These are phyloP conservation scores for Torulaspora maleeae DNA, from an alignment of 805 yeast genomes.

Conservation along the genomic window DNA sequence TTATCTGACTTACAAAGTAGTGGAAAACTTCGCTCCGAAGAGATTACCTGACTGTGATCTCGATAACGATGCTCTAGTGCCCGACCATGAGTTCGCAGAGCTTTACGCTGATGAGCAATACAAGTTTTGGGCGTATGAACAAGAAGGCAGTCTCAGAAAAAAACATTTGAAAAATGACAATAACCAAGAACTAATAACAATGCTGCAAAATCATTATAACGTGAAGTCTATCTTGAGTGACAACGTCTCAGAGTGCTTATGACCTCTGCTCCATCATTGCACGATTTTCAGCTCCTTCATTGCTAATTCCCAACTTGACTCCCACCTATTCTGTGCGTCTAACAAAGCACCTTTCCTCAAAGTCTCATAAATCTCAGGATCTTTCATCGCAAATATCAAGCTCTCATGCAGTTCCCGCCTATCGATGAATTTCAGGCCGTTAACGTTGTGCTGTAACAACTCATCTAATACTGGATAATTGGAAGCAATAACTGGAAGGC, in stretches of 20 bases:
- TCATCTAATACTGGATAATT: conserved; percentile 74
- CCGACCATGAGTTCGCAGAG: conserved; percentile 47
- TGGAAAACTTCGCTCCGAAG: conserved; percentile 9
- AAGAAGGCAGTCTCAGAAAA: conserved; percentile 32
- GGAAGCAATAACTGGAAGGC: conserved; percentile 82
- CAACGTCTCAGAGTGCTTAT: neutral
- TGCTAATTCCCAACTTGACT: conserved; percentile 58
- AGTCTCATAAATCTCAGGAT: conserved; percentile 33
- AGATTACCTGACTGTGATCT: conserved; percentile 5
- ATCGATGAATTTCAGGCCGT: conserved; percentile 59
- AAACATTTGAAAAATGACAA: conserved; percentile 34
- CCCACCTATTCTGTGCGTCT: conserved; percentile 75
- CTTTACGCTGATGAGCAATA: conserved; percentile 42
- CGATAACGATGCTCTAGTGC: conserved; percentile 44
- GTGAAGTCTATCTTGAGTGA: neutral
- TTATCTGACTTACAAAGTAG: conserved; percentile 31
- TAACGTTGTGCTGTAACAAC: conserved; percentile 59
- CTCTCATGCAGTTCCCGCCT: conserved; percentile 44
- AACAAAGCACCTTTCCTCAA: conserved; percentile 63
- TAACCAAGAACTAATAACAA: conserved; percentile 5
- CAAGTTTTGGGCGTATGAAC: conserved; percentile 46
- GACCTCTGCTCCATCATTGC: conserved; percentile 3
- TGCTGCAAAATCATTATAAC: conserved; percentile 6
- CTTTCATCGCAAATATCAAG: conserved; percentile 36
- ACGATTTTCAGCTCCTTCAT: conserved; percentile 26